A percentile compares a stretch with the other conserved stretches of the same genome.
Conservation (phyloP, 1,284 basidiomycete genomes). For the Blastosporella zonata region DNA sequence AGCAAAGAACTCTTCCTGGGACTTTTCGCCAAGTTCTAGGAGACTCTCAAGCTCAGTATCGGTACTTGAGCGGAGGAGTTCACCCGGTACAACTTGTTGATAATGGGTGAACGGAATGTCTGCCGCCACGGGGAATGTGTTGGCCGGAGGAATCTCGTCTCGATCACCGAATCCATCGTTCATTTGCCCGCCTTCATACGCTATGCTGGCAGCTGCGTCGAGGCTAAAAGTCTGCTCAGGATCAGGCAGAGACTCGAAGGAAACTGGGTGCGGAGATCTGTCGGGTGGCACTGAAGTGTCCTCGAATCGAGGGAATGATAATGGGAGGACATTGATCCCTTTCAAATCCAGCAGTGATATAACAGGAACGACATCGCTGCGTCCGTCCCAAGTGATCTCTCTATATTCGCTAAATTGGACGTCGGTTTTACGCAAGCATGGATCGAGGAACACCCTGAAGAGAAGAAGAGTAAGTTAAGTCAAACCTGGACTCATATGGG, state of each 20-base stretch:
- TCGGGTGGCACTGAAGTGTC: background rate
- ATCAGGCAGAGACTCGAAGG: too few relatives aligned
- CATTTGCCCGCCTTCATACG: background rate
- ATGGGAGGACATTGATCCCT: background rate
- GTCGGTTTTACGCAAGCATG: background rate
- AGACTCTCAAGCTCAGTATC: background rate
- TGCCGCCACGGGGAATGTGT: background rate
- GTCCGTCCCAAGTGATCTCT: background rate
- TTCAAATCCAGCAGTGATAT: constrained; percentile 7
- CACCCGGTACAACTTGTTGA: background rate
- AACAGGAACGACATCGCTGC: constrained; percentile 1
- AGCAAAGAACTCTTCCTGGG: background rate
- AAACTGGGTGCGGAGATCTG: background rate
- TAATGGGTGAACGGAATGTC: background rate
- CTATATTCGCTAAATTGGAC: background rate
- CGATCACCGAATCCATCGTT: background rate
- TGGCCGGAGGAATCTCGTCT: background rate
- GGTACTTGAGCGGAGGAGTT: background rate
- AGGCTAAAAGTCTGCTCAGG: too few relatives aligned
- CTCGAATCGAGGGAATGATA: background rate
- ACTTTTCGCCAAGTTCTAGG: background rate
- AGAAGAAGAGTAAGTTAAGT: background rate
- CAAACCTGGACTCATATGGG: background rate
- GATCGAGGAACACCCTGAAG: constrained; percentile 7
- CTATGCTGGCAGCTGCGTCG: too few relatives aligned